phyloP scores from a whole-genome alignment of 108 stramenopile genomes.

The Skeletonema menzelii region DNA sequence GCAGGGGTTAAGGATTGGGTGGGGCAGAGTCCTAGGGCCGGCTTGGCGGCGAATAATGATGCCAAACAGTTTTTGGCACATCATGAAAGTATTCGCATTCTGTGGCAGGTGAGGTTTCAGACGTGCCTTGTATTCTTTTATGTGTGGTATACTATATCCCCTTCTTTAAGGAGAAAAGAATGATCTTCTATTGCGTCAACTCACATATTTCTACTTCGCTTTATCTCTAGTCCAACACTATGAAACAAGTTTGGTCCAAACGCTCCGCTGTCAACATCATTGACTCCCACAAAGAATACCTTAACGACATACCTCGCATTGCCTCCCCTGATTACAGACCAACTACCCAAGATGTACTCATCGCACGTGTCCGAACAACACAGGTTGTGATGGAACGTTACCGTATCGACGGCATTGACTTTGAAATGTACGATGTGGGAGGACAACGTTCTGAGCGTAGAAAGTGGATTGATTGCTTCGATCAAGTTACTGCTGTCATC shows the following conservation, averaged over 20 bases:
- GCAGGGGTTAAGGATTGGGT: conserved; percentile 76
- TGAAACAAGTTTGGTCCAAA: conserved; percentile 72
- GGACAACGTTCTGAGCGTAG: conserved; percentile 88
- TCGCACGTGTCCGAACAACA: conserved; percentile 95
- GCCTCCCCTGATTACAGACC: conserved; percentile 82
- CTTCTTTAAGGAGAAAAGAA: not conserved
- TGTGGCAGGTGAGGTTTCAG: conserved; percentile 78
- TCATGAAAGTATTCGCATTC: conserved; percentile 69
- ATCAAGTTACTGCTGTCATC: conserved; percentile 97
- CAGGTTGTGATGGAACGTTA: conserved; percentile 93
- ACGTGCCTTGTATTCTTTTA: not conserved
- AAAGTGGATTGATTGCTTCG: conserved; percentile 96
- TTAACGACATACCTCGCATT: conserved; percentile 78
- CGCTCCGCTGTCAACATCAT: conserved; percentile 79
- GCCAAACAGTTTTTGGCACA: conserved; percentile 82
- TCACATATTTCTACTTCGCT: not conserved
- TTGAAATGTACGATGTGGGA: conserved; percentile 96
- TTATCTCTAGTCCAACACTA: conserved; percentile 31
- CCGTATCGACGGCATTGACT: conserved; percentile 86
- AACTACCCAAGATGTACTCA: conserved; percentile 91
- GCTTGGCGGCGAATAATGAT: conserved; percentile 81
- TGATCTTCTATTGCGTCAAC: not conserved
- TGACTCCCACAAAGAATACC: conserved; percentile 88
- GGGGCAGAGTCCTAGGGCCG: conserved; percentile 81
- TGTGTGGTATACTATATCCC: not conserved